Evolutionary conservation across 2,329 filamentous ascomycete species (phyloP).

Genomic region (Trichophyton rubrum): DNA sequence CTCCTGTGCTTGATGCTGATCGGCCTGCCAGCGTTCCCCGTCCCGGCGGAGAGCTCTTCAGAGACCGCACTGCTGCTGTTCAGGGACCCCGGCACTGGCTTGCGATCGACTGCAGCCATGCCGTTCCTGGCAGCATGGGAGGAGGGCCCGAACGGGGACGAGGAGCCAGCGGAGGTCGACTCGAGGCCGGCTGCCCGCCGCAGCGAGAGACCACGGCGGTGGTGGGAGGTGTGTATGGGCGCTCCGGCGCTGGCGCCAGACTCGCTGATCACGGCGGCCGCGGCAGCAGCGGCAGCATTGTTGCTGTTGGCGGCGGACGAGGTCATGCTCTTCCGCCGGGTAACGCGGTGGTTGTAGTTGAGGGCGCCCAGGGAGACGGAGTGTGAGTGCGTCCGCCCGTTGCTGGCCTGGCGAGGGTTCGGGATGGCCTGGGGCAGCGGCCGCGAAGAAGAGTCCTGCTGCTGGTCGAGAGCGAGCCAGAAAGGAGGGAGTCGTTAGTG

Average conservation of each 20-base stretch:
- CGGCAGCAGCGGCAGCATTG: slow-evolving; percentile 41
- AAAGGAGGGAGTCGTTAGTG: not conserved
- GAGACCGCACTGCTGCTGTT: slow-evolving; percentile 33
- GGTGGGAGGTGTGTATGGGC: slow-evolving; percentile 42
- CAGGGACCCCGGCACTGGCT: slow-evolving; percentile 23
- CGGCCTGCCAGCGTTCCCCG: slow-evolving; percentile 31
- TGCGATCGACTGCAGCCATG: slow-evolving; percentile 23
- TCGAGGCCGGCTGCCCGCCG: slow-evolving; percentile 42
- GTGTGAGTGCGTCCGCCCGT: slow-evolving; percentile 67
- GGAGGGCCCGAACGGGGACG: slow-evolving; percentile 30
- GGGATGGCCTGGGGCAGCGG: slow-evolving; percentile 53
- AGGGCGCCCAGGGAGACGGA: slow-evolving; percentile 65
- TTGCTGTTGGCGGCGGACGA: slow-evolving; percentile 61
- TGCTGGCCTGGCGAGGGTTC: slow-evolving; percentile 46
- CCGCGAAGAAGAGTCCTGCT: slow-evolving; percentile 37
- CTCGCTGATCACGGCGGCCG: slow-evolving; percentile 53
- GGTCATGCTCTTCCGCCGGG: slow-evolving; percentile 83
- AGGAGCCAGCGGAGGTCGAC: slow-evolving; percentile 45
- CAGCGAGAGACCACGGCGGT: slow-evolving; percentile 40
- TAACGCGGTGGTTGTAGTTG: slow-evolving; percentile 73
- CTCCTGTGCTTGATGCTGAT: slow-evolving; percentile 42
- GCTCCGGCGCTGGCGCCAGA: slow-evolving; percentile 45
- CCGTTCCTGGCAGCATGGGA: slow-evolving; percentile 23
- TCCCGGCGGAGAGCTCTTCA: slow-evolving; percentile 28
- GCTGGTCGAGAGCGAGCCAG: not conserved